phyloP scores from a whole-genome alignment of 768 basidiomycete species.

The Brasilioporus rufonigricans region DNA sequence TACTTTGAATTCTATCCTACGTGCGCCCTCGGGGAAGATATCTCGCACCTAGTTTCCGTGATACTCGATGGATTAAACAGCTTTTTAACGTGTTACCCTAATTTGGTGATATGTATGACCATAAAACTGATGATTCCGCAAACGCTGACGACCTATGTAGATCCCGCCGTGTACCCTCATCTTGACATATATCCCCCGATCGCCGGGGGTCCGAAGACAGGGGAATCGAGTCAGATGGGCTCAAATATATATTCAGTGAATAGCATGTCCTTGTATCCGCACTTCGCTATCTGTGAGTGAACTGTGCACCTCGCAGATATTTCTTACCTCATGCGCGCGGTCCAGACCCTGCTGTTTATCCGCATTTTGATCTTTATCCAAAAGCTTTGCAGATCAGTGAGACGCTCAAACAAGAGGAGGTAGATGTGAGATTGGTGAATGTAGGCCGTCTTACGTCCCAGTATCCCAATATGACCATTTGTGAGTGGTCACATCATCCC shows the following conservation, averaged over 20 bases:
- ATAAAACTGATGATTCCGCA: neutral
- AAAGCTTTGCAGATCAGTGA: conserved; percentile 31
- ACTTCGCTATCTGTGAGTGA: conserved; percentile 18
- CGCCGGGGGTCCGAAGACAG: neutral
- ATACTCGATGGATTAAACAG: neutral
- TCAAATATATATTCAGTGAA: neutral
- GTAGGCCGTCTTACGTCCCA: conserved; percentile 3
- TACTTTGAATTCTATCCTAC: conserved; percentile 41
- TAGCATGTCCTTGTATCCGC: conserved; percentile 6
- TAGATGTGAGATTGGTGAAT: conserved; percentile 4
- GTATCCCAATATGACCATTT: conserved; percentile 30
- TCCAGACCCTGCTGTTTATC: conserved; percentile 41
- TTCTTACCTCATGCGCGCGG: neutral
- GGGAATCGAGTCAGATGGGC: neutral
- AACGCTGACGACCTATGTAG: conserved; percentile 22
- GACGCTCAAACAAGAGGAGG: conserved; percentile 53
- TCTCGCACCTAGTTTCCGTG: neutral
- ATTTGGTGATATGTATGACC: conserved; percentile 35
- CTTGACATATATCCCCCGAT: conserved; percentile 38
- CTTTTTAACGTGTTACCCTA: conserved; percentile 30
- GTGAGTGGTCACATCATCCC: conserved; percentile 16
- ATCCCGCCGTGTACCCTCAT: conserved; percentile 41
- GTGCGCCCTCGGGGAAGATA: neutral
- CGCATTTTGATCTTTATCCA: conserved; percentile 42
- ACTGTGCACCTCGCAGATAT: neutral